Percentiles rank a stretch among this genome's conserved stretches.
Evolutionary conservation across 805 yeast genomes (phyloP).

Genomic region (Yarrowia phangngaensis): DNA sequence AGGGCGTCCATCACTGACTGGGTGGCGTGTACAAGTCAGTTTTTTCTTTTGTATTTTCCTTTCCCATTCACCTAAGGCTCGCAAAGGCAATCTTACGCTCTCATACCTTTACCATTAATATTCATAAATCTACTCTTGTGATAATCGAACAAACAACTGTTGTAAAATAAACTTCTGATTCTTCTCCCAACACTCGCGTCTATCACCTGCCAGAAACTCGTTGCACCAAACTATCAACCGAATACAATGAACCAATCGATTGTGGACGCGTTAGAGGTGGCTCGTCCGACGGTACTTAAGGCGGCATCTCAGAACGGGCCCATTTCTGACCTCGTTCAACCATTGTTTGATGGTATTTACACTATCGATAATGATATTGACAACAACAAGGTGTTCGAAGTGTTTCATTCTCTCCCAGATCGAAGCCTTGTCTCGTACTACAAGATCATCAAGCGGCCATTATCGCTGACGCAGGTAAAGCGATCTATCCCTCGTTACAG

Average conservation of each 20-base stretch:
- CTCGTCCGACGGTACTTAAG: constrained; percentile 12
- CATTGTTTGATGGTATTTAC: constrained; percentile 38
- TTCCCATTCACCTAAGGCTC: too few species aligned
- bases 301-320: constrained; percentile 8
- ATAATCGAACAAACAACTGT: constrained; percentile 4
- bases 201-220: neutral
- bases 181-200: neutral
- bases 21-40: too few species aligned
- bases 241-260: constrained; percentile 24
- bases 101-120: too few species aligned
- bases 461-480: constrained; percentile 68
- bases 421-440: constrained; percentile 74
- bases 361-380: constrained; percentile 35
- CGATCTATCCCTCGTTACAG: constrained; percentile 32
- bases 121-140: too few species aligned
- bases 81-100: too few species aligned
- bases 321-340: constrained; percentile 27
- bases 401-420: constrained; percentile 71
- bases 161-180: too few species aligned
- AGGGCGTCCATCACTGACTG: too few species aligned
- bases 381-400: constrained; percentile 49
- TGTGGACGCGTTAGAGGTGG: constrained; percentile 23
- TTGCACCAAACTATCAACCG: too few species aligned
- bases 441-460: constrained; percentile 71
- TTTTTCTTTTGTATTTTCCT: too few species aligned